Evolutionary conservation across 2,329 filamentous ascomycete genomes (phyloP), one percentile per base, ranked within the genome.

Genomic region (Cytospora paraplurivora): DNA sequence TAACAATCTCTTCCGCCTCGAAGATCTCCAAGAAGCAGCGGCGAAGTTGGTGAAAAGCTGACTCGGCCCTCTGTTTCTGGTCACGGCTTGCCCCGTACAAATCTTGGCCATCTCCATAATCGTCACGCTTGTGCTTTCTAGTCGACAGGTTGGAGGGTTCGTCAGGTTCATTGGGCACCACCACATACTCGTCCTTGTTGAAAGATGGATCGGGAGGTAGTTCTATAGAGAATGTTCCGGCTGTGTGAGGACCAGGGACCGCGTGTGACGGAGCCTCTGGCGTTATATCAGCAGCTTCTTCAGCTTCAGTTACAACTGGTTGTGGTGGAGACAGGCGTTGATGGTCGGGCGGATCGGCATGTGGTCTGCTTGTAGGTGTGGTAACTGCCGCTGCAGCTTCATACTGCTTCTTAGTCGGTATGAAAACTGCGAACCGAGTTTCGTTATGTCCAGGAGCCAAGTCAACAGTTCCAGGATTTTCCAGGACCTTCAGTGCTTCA

Each of bases 61-160:
- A 82, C 69, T 97, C 88, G 5, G 89, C 90, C 71, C 93, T 88
- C 69, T 96, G 88, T 57, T 89, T 88, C 74, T 97, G 91, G 71
- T 96, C 92, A 2, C 92, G 79, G 50, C 85, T 86, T 52, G 88
- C 76, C 17, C 85, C 81, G 21, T 89, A 78, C 3, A 85, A 75
- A 56, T 84, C 85, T 62, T 85, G 83, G 13, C 84, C 81, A 8
- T 80, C 81, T 56, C 83, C 79, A 21, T 77, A 74, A 27, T 79
- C 77, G 32, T 81, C 78, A 44, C 77, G 76, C 65, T 85, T 87
- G 62, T 82, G 73, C 69, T 85, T 89, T 67, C 84, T 81, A 35
- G 71, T 71, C 5, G 84, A 85, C 27, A 85, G 68, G 62, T 81
- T 76, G 15, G 74, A 68, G 1, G 82, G 80, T 19, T 80, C 77